Percentiles rank a stretch among this genome's conserved stretches.
Conservation (phyloP, 1,284 basidiomycete species). For the Ustilago lituana region DNA sequence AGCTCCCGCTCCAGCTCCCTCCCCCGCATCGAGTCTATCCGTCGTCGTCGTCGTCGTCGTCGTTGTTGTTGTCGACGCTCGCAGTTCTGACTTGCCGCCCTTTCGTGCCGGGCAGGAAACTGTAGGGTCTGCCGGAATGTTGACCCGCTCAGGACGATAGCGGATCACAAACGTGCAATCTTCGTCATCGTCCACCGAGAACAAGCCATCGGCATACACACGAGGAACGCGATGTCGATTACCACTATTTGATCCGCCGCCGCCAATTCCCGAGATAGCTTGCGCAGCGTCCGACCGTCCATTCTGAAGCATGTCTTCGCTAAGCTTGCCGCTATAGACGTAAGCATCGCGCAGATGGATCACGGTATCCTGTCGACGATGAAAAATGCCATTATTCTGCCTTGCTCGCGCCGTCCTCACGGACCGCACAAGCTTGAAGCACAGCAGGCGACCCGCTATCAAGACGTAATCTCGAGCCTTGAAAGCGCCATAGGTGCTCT, state of each 20-base stretch:
- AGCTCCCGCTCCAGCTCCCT: background rate
- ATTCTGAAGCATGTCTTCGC: conserved; percentile 51
- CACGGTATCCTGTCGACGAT: conserved; percentile 58
- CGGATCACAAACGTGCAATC: conserved; percentile 66
- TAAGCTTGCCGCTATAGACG: conserved; percentile 62
- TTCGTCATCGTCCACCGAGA: conserved; percentile 62
- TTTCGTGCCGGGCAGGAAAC: conserved; percentile 14
- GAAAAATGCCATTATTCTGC: conserved; percentile 66
- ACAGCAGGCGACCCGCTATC: conserved; percentile 59
- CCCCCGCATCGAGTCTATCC: too few relatives aligned
- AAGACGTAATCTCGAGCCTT: conserved; percentile 57
- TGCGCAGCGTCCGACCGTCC: conserved; percentile 52
- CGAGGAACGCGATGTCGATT: conserved; percentile 56
- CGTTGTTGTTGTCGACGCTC: too few relatives aligned
- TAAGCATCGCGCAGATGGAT: conserved; percentile 64
- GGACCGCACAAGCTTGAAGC: conserved; percentile 60
- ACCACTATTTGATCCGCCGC: conserved; percentile 49
- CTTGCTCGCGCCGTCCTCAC: conserved; percentile 56
- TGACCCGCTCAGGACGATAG: conserved; percentile 52
- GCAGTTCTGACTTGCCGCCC: conserved; percentile 17
- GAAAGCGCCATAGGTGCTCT: conserved; percentile 53
- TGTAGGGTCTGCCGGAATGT: conserved; percentile 37
- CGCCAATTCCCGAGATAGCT: conserved; percentile 36
- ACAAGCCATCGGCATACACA: conserved; percentile 61
- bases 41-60: too few relatives aligned